phyloP scores from a whole-genome alignment of 345 rosid genomes.

The Xanthoceras sorbifolium region DNA sequence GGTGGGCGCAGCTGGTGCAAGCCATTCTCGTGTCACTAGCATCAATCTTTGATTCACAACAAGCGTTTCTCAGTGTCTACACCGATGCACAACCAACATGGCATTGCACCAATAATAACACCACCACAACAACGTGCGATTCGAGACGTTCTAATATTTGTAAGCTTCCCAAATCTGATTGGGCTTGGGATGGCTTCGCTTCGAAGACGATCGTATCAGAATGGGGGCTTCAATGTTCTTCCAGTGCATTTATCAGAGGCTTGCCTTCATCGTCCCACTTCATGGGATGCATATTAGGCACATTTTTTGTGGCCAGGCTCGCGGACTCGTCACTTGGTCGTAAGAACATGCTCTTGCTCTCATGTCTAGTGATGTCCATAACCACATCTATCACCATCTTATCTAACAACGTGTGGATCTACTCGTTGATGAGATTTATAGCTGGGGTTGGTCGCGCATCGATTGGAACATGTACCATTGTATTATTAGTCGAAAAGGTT shows the following conservation, averaged over 20 bases:
- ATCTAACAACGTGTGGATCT: conserved; percentile 45
- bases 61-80: conserved; percentile 56
- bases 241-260: conserved; percentile 42
- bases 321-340: conserved; percentile 67
- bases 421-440: conserved; percentile 29
- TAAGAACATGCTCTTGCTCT: conserved; percentile 49
- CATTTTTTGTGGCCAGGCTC: conserved; percentile 41
- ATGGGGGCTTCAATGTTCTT: conserved; percentile 55
- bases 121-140: conserved; percentile 14
- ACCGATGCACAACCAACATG: conserved; percentile 56
- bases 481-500: conserved; percentile 48
- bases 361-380: conserved; percentile 44
- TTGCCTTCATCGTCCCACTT: conserved; percentile 64
- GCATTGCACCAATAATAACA: conserved; percentile 37
- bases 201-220: conserved; percentile 46
- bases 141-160: conserved; percentile 31
- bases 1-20: conserved; percentile 44
- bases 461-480: conserved; percentile 22
- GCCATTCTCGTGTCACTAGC: conserved; percentile 50
- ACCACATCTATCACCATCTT: conserved; percentile 38
- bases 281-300: conserved; percentile 56
- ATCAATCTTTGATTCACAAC: conserved; percentile 60
- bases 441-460: neutral
- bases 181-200: conserved; percentile 48
- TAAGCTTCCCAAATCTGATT: conserved; percentile 31